These are phyloP conservation scores for Claviceps paspali DNA, from an alignment of 2,329 filamentous ascomycete genomes.

Conservation along the genomic window DNA sequence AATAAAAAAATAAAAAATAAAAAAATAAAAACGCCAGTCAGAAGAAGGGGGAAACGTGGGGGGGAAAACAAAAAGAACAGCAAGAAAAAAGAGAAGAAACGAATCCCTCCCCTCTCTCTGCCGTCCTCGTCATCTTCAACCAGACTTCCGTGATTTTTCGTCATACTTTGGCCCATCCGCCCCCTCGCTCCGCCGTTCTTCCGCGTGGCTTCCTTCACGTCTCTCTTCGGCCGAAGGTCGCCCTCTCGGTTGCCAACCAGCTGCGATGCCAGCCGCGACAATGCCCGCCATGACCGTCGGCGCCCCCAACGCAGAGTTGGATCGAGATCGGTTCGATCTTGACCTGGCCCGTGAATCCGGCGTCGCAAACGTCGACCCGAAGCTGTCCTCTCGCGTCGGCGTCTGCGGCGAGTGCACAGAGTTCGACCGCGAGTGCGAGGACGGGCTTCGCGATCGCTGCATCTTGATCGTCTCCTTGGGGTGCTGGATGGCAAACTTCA, in stretches of 20 bases:
- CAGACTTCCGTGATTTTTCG: conserved; percentile 13
- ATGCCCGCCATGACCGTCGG: conserved; percentile 74
- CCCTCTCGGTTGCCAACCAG: conserved; percentile 61
- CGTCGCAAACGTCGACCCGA: conserved; percentile 33
- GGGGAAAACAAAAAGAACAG: neutral
- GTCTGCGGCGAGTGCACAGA: conserved; percentile 47
- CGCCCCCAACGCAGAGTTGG: conserved; percentile 57
- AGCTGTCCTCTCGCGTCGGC: conserved; percentile 42
- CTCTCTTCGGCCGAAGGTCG: conserved; percentile 19
- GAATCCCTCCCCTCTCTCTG: no score
- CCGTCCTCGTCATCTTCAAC: conserved; percentile 8
- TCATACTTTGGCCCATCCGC: conserved; percentile 5
- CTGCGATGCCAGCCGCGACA: conserved; percentile 60
- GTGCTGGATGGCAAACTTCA: conserved; percentile 65
- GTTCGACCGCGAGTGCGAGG: conserved; percentile 48
- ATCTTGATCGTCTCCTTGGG: conserved; percentile 57
- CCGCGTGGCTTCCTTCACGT: conserved; percentile 5
- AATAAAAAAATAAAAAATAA: no score
- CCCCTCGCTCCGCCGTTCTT: conserved; percentile 7
- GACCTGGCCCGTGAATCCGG: conserved; percentile 50
- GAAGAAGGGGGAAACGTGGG: neutral
- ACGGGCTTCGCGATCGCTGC: conserved; percentile 45
- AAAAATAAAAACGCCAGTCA: neutral
- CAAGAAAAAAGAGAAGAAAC: neutral
- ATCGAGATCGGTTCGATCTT: conserved; percentile 48